phyloP scores from a whole-genome alignment of 2,329 filamentous ascomycete genomes.

The Lasiodiplodia sp. region DNA sequence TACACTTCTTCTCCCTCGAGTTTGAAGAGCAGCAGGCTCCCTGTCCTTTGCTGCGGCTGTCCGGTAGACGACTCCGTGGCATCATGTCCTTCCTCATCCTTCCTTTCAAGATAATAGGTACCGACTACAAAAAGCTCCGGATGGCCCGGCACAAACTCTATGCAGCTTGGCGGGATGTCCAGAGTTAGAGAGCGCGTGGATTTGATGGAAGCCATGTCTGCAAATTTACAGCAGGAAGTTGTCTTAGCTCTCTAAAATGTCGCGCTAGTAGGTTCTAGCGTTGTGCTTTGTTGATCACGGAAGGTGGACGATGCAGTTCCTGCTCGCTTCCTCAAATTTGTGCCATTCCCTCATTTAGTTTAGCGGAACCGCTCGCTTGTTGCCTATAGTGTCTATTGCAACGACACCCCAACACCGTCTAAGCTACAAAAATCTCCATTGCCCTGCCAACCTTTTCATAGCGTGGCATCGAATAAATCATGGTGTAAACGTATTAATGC shows the following conservation, averaged over 20 bases:
- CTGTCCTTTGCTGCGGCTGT: constrained; percentile 70
- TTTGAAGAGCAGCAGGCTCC: constrained; percentile 74
- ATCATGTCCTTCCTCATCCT: constrained; percentile 40
- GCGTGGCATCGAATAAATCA: too few species aligned
- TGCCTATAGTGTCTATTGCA: not conserved
- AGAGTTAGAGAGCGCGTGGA: constrained; percentile 62
- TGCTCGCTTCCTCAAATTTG: constrained; percentile 25
- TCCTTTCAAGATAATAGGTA: constrained; percentile 77
- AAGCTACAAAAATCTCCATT: not conserved
- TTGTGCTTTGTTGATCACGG: not conserved
- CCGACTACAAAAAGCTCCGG: constrained; percentile 77
- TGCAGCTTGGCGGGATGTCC: constrained; percentile 76
- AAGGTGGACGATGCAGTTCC: not conserved
- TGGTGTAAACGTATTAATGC: too few species aligned
- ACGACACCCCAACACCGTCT: not conserved
- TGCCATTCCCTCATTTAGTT: not conserved
- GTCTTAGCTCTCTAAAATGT: not conserved
- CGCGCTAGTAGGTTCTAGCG: not conserved
- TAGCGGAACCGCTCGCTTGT: constrained; percentile 13
- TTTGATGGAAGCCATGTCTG: constrained; percentile 42
- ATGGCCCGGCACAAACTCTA: constrained; percentile 73
- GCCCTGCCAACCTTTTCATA: too few species aligned
- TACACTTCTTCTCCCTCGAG: constrained; percentile 64
- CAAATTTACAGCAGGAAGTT: not conserved
- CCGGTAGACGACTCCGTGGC: constrained; percentile 34